Evolutionary conservation across 768 basidiomycete genomes (phyloP).

Genomic region (Suillus spraguei): DNA sequence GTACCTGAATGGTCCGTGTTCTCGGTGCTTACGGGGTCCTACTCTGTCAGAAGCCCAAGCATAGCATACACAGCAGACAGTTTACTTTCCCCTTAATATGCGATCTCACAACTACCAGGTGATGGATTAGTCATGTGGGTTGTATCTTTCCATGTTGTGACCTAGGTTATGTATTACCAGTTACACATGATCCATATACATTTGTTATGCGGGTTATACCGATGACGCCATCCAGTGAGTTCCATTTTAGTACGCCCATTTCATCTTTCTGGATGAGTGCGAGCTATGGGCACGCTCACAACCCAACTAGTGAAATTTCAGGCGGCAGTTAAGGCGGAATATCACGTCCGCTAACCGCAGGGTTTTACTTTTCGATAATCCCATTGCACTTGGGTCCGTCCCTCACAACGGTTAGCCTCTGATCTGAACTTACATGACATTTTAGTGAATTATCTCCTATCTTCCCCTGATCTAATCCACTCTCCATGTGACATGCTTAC

Average conservation of each 20-base stretch:
- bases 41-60: no score
- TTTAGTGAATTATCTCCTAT: no score
- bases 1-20: no score
- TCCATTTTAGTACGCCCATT: background rate
- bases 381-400: no score
- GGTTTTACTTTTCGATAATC: no score
- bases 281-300: background rate
- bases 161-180: background rate
- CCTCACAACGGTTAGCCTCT: no score
- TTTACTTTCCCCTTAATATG: background rate
- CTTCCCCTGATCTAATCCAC: no score
- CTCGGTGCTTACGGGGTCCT: no score
- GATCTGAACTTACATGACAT: no score
- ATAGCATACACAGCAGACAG: background rate
- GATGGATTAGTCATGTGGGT: background rate
- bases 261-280: no score
- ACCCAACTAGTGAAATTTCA: background rate
- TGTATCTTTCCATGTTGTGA: background rate
- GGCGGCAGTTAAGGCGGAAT: background rate
- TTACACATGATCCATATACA: background rate
- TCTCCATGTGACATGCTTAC: no score
- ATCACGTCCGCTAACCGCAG: background rate
- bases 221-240: background rate
- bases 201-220: background rate
- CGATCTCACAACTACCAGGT: no score